Conservation (phyloP, 495 filamentous ascomycete species). For the Hyaloscypha variabilis region DNA sequence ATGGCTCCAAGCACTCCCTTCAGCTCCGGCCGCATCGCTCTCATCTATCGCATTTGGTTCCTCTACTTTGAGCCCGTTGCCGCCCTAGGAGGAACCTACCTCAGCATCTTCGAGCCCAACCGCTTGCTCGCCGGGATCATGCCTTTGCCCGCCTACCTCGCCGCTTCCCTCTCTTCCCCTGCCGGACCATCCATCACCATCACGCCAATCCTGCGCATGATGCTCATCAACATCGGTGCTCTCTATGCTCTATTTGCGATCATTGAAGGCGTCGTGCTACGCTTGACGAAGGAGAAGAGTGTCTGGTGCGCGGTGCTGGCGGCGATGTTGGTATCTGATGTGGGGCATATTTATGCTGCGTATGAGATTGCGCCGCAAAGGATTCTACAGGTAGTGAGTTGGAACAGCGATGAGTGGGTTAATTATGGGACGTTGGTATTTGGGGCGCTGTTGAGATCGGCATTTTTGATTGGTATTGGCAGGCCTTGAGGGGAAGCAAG, state of each 20-base stretch:
- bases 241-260: constrained; percentile 27
- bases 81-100: constrained; percentile 23
- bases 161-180: background rate
- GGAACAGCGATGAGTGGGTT: constrained; percentile 30
- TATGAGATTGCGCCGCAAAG: constrained; percentile 21
- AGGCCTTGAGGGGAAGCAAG: background rate
- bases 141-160: constrained; percentile 5
- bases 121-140: constrained; percentile 16
- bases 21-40: constrained; percentile 15
- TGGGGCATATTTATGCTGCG: constrained; percentile 29
- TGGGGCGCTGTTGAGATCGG: constrained; percentile 11
- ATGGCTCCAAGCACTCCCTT: background rate
- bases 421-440: constrained; percentile 28
- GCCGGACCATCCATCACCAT: background rate
- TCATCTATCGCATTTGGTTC: constrained; percentile 25
- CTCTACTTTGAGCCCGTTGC: constrained; percentile 28
- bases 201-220: constrained; percentile 15
- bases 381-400: background rate
- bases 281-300: constrained; percentile 23
- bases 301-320: constrained; percentile 19
- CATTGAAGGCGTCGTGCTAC: constrained; percentile 19
- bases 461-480: constrained; percentile 24
- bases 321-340: constrained; percentile 17
- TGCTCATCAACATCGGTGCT: constrained; percentile 28
- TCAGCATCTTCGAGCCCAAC: constrained; percentile 14